A percentile compares a stretch with the other conserved stretches of the same genome.
These are phyloP conservation scores for Golubevia sp. DNA, from an alignment of 1,284 basidiomycete species.

Conservation along the genomic window DNA sequence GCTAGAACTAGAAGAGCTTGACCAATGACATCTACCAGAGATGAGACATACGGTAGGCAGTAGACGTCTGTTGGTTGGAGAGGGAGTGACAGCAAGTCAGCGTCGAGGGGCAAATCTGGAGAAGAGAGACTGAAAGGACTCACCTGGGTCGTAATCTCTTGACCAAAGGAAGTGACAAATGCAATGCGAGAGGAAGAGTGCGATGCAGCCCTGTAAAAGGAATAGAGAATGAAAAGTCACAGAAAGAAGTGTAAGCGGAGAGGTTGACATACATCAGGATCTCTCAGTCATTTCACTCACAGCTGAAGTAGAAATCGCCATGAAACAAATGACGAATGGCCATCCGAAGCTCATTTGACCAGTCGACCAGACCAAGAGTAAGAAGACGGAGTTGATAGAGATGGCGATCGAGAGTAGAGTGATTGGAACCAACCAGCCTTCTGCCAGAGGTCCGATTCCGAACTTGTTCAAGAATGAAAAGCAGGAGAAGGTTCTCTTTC, in stretches of 20 bases:
- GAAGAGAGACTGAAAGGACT: background rate
- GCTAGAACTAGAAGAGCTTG: constrained; percentile 73
- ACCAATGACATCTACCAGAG: constrained; percentile 86
- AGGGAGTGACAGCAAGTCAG: background rate
- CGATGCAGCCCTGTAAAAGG: constrained; percentile 62
- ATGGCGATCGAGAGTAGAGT: constrained; percentile 36
- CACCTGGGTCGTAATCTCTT: constrained; percentile 80
- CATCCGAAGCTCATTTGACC: constrained; percentile 44
- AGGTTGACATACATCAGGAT: too few species aligned
- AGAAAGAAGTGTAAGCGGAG: too few species aligned
- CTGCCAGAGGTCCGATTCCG: background rate
- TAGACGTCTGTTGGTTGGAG: constrained; percentile 68
- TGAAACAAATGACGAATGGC: constrained; percentile 32
- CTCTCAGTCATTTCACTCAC: too few species aligned
- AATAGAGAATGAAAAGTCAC: too few species aligned
- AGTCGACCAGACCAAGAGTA: constrained; percentile 25
- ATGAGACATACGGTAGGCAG: constrained; percentile 86
- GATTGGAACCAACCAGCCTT: constrained; percentile 47
- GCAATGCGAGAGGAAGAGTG: constrained; percentile 71
- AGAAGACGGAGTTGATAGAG: constrained; percentile 31
- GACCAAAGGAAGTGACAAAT: constrained; percentile 83
- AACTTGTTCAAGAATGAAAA: background rate
- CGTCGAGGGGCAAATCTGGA: background rate
- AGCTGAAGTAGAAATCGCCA: constrained; percentile 1
- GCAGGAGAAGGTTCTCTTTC: background rate